These are phyloP conservation scores for Raddia distichophylla DNA, from an alignment of 176 grass and related monocot species.

Conservation along the genomic window DNA sequence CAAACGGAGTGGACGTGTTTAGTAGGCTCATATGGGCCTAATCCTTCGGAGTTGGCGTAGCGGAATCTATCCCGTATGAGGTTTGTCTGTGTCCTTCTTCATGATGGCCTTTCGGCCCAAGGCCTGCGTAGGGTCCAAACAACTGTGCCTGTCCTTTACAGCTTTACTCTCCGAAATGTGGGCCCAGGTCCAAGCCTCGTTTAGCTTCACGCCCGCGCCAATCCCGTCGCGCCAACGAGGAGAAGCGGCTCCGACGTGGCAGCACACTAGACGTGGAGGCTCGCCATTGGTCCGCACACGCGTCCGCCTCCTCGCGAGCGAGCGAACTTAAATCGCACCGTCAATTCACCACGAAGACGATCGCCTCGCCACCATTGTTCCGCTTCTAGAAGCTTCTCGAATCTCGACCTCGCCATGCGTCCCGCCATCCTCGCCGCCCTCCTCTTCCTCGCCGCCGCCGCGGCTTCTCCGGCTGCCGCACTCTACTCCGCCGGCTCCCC, in stretches of 20 bases:
- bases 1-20: too few species aligned
- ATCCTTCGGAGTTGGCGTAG: background rate
- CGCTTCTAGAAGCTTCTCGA: constrained; percentile 58
- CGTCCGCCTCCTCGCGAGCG: constrained; percentile 40
- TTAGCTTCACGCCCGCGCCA: background rate
- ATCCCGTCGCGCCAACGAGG: constrained; percentile 36
- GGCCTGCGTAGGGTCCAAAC: background rate
- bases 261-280: constrained; percentile 40
- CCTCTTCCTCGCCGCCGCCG: constrained; percentile 36
- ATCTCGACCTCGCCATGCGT: constrained; percentile 55
- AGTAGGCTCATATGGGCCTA: background rate
- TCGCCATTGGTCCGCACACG: constrained; percentile 67
- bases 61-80: background rate
- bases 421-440: constrained; percentile 42
- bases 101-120: too few species aligned
- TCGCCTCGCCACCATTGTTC: background rate
- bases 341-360: background rate
- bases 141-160: background rate
- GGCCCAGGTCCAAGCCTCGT: background rate
- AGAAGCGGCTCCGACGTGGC: constrained; percentile 43
- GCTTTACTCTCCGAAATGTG: background rate
- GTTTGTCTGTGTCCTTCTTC: background rate
- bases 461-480: constrained; percentile 50
- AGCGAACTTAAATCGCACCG: constrained; percentile 45
- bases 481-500: constrained; percentile 90